Percentiles rank a stretch among this genome's conserved stretches.
Conservation (phyloP, 441 rosid species). For the Gossypium gossypioides region DNA sequence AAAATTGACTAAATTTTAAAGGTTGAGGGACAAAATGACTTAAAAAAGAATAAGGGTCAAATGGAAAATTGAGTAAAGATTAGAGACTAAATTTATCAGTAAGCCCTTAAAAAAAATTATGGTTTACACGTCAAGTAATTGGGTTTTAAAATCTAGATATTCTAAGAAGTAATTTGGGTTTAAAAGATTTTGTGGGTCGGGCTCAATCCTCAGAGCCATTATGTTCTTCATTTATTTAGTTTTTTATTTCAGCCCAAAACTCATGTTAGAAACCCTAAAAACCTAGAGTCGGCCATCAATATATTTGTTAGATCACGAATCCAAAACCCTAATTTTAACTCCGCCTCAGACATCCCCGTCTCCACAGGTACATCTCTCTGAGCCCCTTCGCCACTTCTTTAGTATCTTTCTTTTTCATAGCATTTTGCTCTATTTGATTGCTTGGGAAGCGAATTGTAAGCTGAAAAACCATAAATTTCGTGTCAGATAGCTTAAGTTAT, state of each 20-base stretch:
- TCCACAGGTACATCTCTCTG: not conserved
- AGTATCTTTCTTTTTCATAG: not conserved
- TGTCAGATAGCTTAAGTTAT: not conserved
- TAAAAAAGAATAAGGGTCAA: too few species aligned
- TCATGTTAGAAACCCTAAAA: not conserved
- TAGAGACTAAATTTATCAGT: too few species aligned
- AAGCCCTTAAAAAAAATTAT: too few species aligned
- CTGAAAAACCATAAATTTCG: not conserved
- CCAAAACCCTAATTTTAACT: conserved; percentile 20
- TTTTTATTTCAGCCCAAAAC: not conserved
- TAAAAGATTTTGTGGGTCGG: not conserved
- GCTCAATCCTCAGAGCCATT: not conserved
- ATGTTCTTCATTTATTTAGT: not conserved
- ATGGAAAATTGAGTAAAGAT: too few species aligned
- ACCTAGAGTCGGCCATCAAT: not conserved
- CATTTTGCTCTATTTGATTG: not conserved
- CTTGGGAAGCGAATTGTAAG: not conserved
- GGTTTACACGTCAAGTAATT: too few species aligned
- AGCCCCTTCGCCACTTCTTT: not conserved
- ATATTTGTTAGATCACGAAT: not conserved
- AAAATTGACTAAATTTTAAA: too few species aligned
- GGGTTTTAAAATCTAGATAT: too few species aligned
- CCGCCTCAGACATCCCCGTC: conserved; percentile 9
- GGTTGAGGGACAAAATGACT: too few species aligned
- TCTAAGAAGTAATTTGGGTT: not conserved